phyloP scores from a whole-genome alignment of 345 rosid species.

The Syzygium jambos region DNA sequence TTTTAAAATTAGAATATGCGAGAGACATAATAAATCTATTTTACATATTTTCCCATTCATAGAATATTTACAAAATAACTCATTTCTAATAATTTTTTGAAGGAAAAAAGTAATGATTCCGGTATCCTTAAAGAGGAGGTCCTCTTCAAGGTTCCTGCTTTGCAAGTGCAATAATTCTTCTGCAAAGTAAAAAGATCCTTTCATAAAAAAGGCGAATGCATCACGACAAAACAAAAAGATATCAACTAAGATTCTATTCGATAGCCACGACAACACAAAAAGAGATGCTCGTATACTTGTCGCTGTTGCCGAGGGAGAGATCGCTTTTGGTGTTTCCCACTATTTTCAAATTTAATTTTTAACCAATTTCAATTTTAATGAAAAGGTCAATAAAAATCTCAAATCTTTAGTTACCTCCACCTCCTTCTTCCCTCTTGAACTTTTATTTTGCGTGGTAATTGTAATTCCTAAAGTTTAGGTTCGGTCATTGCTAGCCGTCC shows the following conservation, averaged over 20 bases:
- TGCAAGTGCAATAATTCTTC: no score
- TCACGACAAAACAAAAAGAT: neutral
- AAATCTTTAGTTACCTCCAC: neutral
- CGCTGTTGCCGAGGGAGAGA: neutral
- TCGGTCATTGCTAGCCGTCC: fast-evolving
- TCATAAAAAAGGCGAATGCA: no score
- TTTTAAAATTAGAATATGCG: neutral
- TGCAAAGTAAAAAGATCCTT: no score
- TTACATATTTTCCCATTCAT: neutral
- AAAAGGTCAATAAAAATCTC: neutral
- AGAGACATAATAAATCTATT: neutral
- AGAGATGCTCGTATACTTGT: neutral
- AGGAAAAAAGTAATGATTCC: no score
- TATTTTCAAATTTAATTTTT: neutral
- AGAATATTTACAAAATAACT: no score
- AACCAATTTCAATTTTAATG: neutral
- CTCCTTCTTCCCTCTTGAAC: neutral
- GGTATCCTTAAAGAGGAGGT: no score
- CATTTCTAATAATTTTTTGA: no score
- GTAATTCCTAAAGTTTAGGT: neutral
- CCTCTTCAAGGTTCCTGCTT: no score
- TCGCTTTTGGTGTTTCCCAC: neutral
- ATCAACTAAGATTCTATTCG: neutral
- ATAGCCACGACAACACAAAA: neutral
- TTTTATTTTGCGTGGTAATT: neutral